Conservation (phyloP, 495 filamentous ascomycete genomes). For the Hyaloscypha hepaticicola region DNA sequence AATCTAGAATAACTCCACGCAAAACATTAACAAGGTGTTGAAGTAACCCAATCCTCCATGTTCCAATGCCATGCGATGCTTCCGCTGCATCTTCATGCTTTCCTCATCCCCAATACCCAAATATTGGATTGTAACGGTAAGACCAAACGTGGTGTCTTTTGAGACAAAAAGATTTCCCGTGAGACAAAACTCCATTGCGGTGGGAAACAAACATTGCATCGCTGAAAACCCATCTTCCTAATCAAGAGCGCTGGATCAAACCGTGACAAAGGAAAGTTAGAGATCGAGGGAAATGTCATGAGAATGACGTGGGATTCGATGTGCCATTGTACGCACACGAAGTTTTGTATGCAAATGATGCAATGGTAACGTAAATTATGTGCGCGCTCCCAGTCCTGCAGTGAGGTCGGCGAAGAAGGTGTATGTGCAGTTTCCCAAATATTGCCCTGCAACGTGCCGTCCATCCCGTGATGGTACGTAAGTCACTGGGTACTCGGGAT, state of each 20-base stretch:
- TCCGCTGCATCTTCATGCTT: neutral
- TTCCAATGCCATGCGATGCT: neutral
- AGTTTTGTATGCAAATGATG: slow-evolving; percentile 6
- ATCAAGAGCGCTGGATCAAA: neutral
- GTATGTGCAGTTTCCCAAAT: neutral
- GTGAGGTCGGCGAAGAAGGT: slow-evolving; percentile 5
- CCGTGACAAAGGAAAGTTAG: slow-evolving; percentile 2
- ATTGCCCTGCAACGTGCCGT: neutral
- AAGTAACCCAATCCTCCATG: neutral
- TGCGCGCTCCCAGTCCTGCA: slow-evolving; percentile 10
- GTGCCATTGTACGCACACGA: neutral
- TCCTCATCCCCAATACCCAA: neutral
- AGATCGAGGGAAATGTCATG: neutral
- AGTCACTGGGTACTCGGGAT: slow-evolving; percentile 1
- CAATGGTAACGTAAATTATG: neutral
- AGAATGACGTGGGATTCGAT: neutral
- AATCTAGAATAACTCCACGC: slow-evolving; percentile 2
- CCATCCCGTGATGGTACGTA: neutral
- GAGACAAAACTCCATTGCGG: neutral
- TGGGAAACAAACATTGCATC: neutral
- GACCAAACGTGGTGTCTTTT: neutral
- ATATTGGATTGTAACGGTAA: neutral
- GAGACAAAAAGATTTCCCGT: neutral
- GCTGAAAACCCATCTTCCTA: neutral
- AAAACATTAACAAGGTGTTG: neutral